These are phyloP conservation scores for Salix brachista DNA, from an alignment of 345 rosid species.

Conservation along the genomic window DNA sequence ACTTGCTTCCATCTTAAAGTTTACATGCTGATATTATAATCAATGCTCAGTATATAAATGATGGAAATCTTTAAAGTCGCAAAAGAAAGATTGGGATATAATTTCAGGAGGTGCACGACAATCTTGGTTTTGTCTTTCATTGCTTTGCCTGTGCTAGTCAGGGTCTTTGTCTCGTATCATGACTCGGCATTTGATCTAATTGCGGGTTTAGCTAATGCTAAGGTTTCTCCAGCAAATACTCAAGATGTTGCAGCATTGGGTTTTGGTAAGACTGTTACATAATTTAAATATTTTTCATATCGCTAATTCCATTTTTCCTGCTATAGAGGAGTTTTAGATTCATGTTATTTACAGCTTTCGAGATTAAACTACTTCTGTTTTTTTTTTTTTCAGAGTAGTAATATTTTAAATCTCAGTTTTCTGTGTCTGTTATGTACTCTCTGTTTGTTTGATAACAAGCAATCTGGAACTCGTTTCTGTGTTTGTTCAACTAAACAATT, in stretches of 20 bases:
- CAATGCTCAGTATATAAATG: not conserved
- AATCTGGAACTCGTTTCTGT: too few species aligned
- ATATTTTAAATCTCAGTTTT: too few species aligned
- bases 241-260: slow-evolving; percentile 9
- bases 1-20: too few species aligned
- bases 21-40: too few species aligned
- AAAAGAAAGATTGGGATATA: not conserved
- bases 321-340: too few species aligned
- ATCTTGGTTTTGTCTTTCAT: slow-evolving; percentile 8
- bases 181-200: slow-evolving; percentile 3
- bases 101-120: slow-evolving; percentile 3
- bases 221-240: not conserved
- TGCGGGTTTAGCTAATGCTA: not conserved
- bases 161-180: not conserved
- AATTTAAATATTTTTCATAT: not conserved
- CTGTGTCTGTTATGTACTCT: too few species aligned
- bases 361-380: not conserved
- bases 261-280: slow-evolving; percentile 4
- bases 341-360: not conserved
- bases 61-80: slow-evolving; percentile 3
- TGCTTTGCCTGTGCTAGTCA: slow-evolving; percentile 11
- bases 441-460: too few species aligned
- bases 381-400: too few species aligned
- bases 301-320: not conserved
- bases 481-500: too few species aligned